Evolutionary conservation across 371 early-diverging fungal genomes (phyloP).

Genomic region (Fennellomyces sp.): DNA sequence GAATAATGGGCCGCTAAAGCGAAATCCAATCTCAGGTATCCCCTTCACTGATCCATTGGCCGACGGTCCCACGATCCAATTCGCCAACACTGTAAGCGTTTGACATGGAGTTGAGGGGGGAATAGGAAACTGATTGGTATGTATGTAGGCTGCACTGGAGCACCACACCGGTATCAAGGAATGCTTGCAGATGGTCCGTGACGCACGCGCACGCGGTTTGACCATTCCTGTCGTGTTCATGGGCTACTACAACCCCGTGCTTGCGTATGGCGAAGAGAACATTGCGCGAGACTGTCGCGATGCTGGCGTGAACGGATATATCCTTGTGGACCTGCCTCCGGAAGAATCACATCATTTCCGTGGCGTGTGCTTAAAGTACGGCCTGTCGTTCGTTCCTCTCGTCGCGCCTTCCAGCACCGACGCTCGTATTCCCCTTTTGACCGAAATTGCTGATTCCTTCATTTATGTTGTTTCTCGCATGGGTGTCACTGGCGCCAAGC

Average conservation of each 20-base stretch:
- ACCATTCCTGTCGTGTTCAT: slow-evolving; percentile 92
- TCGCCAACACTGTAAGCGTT: slow-evolving; percentile 75
- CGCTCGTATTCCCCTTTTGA: slow-evolving; percentile 77
- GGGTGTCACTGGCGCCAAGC: slow-evolving; percentile 90
- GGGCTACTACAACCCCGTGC: slow-evolving; percentile 98
- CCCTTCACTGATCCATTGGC: slow-evolving; percentile 98
- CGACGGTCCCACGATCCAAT: slow-evolving; percentile 97
- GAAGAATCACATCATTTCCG: slow-evolving; percentile 93
- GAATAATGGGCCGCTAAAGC: too few relatives aligned
- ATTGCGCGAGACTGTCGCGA: slow-evolving; percentile 82
- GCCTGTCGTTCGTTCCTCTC: slow-evolving; percentile 91
- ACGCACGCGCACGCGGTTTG: slow-evolving; percentile 86
- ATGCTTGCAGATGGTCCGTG: slow-evolving; percentile 80
- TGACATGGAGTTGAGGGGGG: neutral
- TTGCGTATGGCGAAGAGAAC: slow-evolving; percentile 88
- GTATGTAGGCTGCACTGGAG: slow-evolving; percentile 69
- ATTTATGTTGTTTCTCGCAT: slow-evolving; percentile 94
- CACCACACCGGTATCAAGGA: slow-evolving; percentile 77
- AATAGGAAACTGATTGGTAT: neutral
- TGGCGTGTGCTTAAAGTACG: slow-evolving; percentile 67
- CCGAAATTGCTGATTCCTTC: slow-evolving; percentile 85
- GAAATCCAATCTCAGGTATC: slow-evolving; percentile 62
- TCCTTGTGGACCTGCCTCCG: slow-evolving; percentile 96
- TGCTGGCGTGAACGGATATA: slow-evolving; percentile 94
- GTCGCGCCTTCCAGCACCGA: slow-evolving; percentile 94